Percentiles rank a stretch among this genome's conserved stretches.
These are phyloP conservation scores for Adansonia madagascariensis DNA, from an alignment of 441 rosid genomes.

Conservation along the genomic window DNA sequence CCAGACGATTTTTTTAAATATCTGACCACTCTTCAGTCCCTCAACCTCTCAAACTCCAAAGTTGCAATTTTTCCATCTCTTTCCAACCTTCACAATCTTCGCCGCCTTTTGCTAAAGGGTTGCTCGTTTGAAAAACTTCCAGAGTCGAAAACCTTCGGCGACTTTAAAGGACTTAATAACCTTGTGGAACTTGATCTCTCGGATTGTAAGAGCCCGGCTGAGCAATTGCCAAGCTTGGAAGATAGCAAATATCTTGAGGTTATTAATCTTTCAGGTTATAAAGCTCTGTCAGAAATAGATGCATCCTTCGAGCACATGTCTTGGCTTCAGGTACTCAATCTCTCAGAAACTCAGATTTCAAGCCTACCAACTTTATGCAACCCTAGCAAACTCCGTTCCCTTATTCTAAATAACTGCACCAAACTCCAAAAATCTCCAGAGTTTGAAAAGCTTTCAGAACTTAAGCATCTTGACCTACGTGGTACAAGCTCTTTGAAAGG, in stretches of 20 bases:
- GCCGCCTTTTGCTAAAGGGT: conserved; percentile 25
- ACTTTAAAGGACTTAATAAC: neutral
- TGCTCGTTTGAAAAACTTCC: conserved; percentile 30
- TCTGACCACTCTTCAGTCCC: conserved; percentile 34
- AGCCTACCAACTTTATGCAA: conserved; percentile 36
- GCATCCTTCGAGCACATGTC: conserved; percentile 43
- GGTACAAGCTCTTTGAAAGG: conserved; percentile 33
- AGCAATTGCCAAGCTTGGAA: conserved; percentile 40
- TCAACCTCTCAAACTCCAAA: conserved; percentile 41
- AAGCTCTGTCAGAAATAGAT: conserved; percentile 31
- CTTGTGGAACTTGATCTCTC: conserved; percentile 34
- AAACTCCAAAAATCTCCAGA: conserved; percentile 29
- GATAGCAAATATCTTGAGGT: conserved; percentile 44
- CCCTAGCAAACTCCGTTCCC: conserved; percentile 30
- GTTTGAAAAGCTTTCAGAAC: conserved; percentile 13
- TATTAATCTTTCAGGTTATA: conserved; percentile 56
- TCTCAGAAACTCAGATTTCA: conserved; percentile 44
- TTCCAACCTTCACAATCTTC: conserved; percentile 34
- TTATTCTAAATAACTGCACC: conserved; percentile 40
- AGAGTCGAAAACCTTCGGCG: neutral
- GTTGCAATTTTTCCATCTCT: conserved; percentile 35
- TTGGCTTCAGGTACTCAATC: conserved; percentile 44
- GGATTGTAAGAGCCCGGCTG: conserved; percentile 29
- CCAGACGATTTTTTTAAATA: conserved; percentile 34
- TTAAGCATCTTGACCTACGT: conserved; percentile 34